Percentiles rank a stretch among this genome's conserved stretches.
These are phyloP conservation scores for Jatropha podagrica DNA, from an alignment of 441 rosid species.

Conservation along the genomic window DNA sequence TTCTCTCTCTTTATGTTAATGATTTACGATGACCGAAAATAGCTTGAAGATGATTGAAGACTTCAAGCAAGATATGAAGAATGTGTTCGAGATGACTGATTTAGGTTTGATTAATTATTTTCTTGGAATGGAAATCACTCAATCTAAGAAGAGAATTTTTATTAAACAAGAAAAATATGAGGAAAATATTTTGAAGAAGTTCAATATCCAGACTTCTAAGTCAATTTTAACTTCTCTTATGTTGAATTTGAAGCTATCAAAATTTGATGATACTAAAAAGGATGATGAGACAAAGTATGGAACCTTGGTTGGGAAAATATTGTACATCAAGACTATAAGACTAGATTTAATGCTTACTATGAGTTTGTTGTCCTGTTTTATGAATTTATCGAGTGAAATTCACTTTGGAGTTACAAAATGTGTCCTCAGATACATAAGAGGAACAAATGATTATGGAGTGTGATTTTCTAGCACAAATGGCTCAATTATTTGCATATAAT, in stretches of 20 bases:
- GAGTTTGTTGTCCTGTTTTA: neutral
- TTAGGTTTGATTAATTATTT: neutral
- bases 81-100: neutral
- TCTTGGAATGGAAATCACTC: neutral
- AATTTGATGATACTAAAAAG: neutral
- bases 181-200: too few species aligned
- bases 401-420: neutral
- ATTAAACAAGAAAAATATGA: neutral
- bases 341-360: neutral
- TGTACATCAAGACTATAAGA: neutral
- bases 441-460: neutral
- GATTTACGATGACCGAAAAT: neutral
- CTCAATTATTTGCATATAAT: neutral
- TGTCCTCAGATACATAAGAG: neutral
- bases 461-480: neutral
- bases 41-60: neutral
- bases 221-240: neutral
- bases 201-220: neutral
- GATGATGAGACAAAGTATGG: neutral
- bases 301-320: neutral
- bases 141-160: neutral
- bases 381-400: neutral
- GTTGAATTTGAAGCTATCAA: neutral
- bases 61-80: neutral
- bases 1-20: neutral